Conservation (phyloP, 2,329 filamentous ascomycete species). For the Aspergillus uvarum region DNA sequence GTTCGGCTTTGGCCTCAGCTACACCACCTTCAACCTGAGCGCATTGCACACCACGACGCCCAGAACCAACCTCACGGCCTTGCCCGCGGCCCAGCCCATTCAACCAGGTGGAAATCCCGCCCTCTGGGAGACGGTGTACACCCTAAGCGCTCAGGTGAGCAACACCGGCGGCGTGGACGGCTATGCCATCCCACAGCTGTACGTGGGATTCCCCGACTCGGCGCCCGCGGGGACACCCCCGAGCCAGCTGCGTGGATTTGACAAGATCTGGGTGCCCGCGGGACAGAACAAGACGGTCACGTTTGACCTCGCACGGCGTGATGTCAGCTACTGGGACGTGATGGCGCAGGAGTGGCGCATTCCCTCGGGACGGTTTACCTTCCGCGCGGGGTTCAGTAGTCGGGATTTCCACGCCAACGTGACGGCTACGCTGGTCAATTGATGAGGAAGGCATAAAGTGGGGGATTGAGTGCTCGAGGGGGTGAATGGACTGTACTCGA, state of each 20-base stretch:
- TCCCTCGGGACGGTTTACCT: slow-evolving; percentile 16
- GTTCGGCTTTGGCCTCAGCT: slow-evolving; percentile 65
- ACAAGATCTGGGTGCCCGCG: slow-evolving; percentile 49
- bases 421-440: background rate
- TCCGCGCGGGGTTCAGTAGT: slow-evolving; percentile 19
- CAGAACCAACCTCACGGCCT: slow-evolving; percentile 55
- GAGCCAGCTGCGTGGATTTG: slow-evolving; percentile 62
- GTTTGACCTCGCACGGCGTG: slow-evolving; percentile 58
- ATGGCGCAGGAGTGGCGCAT: slow-evolving; percentile 29
- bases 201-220: slow-evolving; percentile 24
- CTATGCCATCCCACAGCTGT: slow-evolving; percentile 69
- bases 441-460: too few relatives aligned
- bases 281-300: slow-evolving; percentile 46
- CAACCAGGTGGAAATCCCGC: slow-evolving; percentile 48
- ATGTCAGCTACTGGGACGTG: slow-evolving; percentile 59
- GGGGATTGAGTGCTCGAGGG: too few relatives aligned
- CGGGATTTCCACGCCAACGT: slow-evolving; percentile 9
- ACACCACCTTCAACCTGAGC: slow-evolving; percentile 66
- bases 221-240: slow-evolving; percentile 40
- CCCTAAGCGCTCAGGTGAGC: slow-evolving; percentile 60
- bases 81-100: slow-evolving; percentile 20
- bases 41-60: slow-evolving; percentile 63
- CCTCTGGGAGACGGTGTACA: slow-evolving; percentile 25
- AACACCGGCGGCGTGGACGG: slow-evolving; percentile 68
- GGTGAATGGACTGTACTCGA: too few relatives aligned